Conservation (phyloP, 2,329 filamentous ascomycete species). For the Thelonectria rubi region DNA sequence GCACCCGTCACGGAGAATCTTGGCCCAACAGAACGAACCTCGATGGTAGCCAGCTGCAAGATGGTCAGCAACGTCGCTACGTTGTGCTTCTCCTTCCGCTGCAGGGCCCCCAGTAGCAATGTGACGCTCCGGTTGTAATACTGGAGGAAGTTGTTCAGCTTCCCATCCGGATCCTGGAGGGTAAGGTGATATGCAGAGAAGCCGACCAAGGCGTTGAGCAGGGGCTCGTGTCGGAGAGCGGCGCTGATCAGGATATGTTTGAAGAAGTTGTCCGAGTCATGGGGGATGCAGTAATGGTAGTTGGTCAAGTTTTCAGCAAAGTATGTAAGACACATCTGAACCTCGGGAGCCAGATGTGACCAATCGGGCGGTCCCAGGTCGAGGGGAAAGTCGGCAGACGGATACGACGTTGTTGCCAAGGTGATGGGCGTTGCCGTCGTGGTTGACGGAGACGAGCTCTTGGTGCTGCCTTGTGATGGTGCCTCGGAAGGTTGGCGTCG, state of each 20-base stretch:
- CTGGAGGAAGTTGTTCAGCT: slow-evolving; percentile 81
- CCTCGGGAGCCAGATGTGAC: slow-evolving; percentile 70
- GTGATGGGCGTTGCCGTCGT: slow-evolving; percentile 53
- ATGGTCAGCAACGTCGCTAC: slow-evolving; percentile 85
- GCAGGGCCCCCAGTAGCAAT: slow-evolving; percentile 75
- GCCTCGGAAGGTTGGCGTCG: slow-evolving; percentile 62
- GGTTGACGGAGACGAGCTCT: slow-evolving; percentile 62
- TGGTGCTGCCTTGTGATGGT: slow-evolving; percentile 60
- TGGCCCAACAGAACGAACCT: slow-evolving; percentile 63
- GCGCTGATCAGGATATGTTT: slow-evolving; percentile 74
- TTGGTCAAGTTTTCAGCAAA: slow-evolving; percentile 80
- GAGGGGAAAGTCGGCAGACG: slow-evolving; percentile 38
- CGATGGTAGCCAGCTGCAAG: slow-evolving; percentile 89
- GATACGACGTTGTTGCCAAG: slow-evolving; percentile 44
- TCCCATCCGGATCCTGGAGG: slow-evolving; percentile 73
- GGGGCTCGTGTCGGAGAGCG: slow-evolving; percentile 77
- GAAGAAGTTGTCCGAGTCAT: slow-evolving; percentile 78
- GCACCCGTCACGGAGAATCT: slow-evolving; percentile 22
- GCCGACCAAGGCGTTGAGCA: slow-evolving; percentile 86
- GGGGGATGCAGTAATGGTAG: slow-evolving; percentile 83
- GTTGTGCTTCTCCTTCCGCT: slow-evolving; percentile 74
- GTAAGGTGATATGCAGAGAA: slow-evolving; percentile 90
- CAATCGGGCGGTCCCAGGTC: slow-evolving; percentile 54
- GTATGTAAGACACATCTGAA: slow-evolving; percentile 82
- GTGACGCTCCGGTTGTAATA: slow-evolving; percentile 92